Evolutionary conservation across 129 eudicot species (phyloP), one percentile per base, ranked within the genome.

Genomic region (Glebionis coronaria): DNA sequence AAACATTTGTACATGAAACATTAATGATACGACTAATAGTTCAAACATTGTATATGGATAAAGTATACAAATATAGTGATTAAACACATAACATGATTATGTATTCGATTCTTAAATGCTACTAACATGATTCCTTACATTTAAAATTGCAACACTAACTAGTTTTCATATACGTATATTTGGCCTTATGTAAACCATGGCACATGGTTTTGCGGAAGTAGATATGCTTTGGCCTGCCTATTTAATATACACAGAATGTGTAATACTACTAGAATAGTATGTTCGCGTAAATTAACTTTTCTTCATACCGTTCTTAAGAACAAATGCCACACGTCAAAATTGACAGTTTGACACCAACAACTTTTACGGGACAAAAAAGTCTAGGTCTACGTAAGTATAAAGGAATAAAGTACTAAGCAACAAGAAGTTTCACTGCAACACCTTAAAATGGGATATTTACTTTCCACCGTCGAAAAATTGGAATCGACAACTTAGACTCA

Each of bases 131-230:
- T 49, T 46, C 52, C 61, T 67, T 61, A 60, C 56, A 61, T 28
- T 29, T 28, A 9, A 71, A 71, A 29, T 47, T 42, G 42, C 25
- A 69, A 13, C 4, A n/a, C 40, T 31, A 20, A 19, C 61, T 71
- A 29, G 46, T 10, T 55, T 29, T 11, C 13, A 53, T 53, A 15
- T 35, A 16, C 18, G 28, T 63, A 7, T 20, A 63, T 63, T 16
- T 66, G 71, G 71, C 60, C 71, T 4, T 29, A 29, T 28, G 15
- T 50, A 66, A 70, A 66, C 59, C 60, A 49, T 70, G 40, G 35
- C 76, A 71, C 76, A 61, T 71, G 76, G 68, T 59, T 60, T 71
- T 71, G 76, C 76, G 68, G 31, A 47, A 61, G 61, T 62, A 35
- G 49, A 50, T 50, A 50, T 67, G 61, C 50, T 67, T 51, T 67